phyloP scores from a whole-genome alignment of 768 basidiomycete genomes.

The Xerocomellus amylosporus region DNA sequence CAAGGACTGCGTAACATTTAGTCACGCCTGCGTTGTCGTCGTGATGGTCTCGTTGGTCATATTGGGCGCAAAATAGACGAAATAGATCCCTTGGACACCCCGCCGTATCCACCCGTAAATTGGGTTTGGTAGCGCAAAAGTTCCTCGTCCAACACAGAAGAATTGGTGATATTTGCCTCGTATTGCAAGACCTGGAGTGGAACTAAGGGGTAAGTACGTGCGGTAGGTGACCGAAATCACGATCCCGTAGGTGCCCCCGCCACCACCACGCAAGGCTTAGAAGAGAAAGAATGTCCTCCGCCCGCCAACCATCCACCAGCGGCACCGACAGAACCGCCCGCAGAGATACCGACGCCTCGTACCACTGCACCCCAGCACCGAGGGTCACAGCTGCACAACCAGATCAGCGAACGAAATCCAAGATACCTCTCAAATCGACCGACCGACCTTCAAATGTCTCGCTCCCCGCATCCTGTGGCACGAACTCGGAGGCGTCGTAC shows the following conservation, averaged over 20 bases:
- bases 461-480: conserved; percentile 30
- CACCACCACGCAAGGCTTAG: conserved; percentile 53
- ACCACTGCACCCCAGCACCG: conserved; percentile 47
- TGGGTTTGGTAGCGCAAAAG: conserved; percentile 34
- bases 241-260: conserved; percentile 47
- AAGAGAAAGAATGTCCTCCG: conserved; percentile 49
- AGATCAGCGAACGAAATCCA: background rate
- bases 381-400: conserved; percentile 29
- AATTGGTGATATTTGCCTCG: conserved; percentile 30
- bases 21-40: conserved; percentile 32
- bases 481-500: conserved; percentile 30
- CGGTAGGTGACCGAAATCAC: conserved; percentile 45
- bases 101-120: conserved; percentile 42
- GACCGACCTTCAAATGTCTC: conserved; percentile 1
- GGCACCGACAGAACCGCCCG: conserved; percentile 32
- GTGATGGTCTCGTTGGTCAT: conserved; percentile 34
- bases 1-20: conserved; percentile 19
- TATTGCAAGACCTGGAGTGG: conserved; percentile 33
- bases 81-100: background rate
- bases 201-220: conserved; percentile 38
- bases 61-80: conserved; percentile 13
- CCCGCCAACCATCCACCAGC: conserved; percentile 49
- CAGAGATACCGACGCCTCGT: conserved; percentile 39
- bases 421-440: background rate
- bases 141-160: conserved; percentile 31